Conservation (phyloP, 345 rosid species). For the Dipteronia dyeriana region DNA sequence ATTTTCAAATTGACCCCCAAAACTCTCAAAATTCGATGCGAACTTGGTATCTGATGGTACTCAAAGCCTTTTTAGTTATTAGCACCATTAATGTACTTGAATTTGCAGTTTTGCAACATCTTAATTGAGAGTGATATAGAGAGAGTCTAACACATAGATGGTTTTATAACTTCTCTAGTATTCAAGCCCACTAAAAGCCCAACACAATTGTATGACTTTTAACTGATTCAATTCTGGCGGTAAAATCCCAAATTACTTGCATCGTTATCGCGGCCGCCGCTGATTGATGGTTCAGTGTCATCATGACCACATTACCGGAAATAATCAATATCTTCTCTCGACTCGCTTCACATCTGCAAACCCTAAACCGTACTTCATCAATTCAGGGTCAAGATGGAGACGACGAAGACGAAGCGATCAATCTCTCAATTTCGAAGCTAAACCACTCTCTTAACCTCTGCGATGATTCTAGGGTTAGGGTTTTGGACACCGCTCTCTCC, state of each 20-base stretch:
- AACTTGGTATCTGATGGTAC: neutral
- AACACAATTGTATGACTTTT: neutral
- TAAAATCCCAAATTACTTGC: neutral
- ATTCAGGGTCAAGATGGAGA: neutral
- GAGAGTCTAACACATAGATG: too few species aligned
- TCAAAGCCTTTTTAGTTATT: neutral
- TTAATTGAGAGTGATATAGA: neutral
- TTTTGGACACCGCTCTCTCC: slow-evolving; percentile 66
- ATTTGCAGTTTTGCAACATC: neutral
- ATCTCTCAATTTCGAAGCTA: slow-evolving; percentile 53
- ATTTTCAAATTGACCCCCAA: too few species aligned
- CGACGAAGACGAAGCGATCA: slow-evolving; percentile 33
- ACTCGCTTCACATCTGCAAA: slow-evolving; percentile 46
- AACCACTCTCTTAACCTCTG: slow-evolving; percentile 55
- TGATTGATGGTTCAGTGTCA: neutral
- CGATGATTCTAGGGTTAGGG: slow-evolving; percentile 43
- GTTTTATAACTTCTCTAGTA: too few species aligned
- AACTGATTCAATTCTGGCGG: slow-evolving; percentile 22
- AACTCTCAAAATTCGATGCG: neutral
- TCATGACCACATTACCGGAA: slow-evolving; percentile 30
- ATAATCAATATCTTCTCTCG: slow-evolving; percentile 47
- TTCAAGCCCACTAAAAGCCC: neutral
- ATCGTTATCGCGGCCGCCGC: neutral
- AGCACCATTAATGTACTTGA: neutral
- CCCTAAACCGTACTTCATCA: neutral